Conservation (phyloP, 2,329 filamentous ascomycete genomes). For the Fusarium dimerum region DNA sequence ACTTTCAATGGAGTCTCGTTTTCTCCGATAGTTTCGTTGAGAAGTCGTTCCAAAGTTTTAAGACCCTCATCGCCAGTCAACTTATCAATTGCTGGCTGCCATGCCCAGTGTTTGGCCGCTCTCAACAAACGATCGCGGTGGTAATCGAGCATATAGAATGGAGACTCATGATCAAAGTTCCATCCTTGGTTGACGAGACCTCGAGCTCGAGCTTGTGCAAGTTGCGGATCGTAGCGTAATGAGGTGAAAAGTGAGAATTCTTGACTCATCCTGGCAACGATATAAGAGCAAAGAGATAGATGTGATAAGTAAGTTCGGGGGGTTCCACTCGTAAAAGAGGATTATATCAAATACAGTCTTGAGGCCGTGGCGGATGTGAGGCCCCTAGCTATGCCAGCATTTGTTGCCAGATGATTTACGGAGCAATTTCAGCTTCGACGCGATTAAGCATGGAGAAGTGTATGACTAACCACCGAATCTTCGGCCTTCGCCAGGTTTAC, state of each 20-base stretch:
- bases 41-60: conserved; percentile 34
- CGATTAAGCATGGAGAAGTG: not conserved
- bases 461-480: not conserved
- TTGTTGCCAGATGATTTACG: too few species aligned
- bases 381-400: too few species aligned
- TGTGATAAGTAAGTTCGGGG: too few species aligned
- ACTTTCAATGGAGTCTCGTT: conserved; percentile 47
- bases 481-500: not conserved
- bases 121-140: conserved; percentile 78
- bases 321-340: not conserved
- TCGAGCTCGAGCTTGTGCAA: conserved; percentile 46
- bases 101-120: conserved; percentile 58
- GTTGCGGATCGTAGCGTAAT: conserved; percentile 67
- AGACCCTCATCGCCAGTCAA: conserved; percentile 51
- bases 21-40: conserved; percentile 39
- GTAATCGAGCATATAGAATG: conserved; percentile 77
- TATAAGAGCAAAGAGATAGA: not conserved
- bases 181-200: conserved; percentile 47
- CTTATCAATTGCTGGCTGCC: conserved; percentile 46
- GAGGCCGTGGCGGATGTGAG: too few species aligned
- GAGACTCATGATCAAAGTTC: conserved; percentile 55
- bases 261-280: conserved; percentile 33
- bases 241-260: conserved; percentile 69
- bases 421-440: too few species aligned
- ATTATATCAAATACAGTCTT: too few species aligned